These are phyloP conservation scores for Trametes hirsuta DNA, from an alignment of 1,284 basidiomycete genomes.

Conservation along the genomic window DNA sequence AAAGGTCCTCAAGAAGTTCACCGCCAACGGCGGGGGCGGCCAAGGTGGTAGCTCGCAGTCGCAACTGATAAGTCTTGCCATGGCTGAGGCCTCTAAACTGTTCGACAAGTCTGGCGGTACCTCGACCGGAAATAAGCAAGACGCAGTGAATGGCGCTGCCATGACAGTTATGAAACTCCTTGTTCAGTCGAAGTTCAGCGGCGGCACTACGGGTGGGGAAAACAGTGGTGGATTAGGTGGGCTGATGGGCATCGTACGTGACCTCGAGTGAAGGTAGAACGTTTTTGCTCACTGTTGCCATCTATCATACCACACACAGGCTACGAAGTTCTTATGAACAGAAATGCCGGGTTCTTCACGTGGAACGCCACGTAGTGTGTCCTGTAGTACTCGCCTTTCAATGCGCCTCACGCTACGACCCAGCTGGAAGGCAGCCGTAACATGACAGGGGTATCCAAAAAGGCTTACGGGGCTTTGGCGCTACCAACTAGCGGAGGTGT, in stretches of 20 bases:
- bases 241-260: slow-evolving; percentile 60
- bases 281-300: too few species aligned
- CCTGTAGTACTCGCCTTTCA: too few species aligned
- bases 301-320: too few species aligned
- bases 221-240: slow-evolving; percentile 67
- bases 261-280: too few species aligned
- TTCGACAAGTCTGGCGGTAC: slow-evolving; percentile 73
- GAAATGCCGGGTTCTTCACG: too few species aligned
- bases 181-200: slow-evolving; percentile 65
- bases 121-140: slow-evolving; percentile 74
- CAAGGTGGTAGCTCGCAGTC: slow-evolving; percentile 54
- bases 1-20: slow-evolving; percentile 71
- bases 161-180: slow-evolving; percentile 84
- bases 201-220: slow-evolving; percentile 51
- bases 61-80: slow-evolving; percentile 79
- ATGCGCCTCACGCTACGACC: too few species aligned
- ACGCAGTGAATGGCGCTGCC: slow-evolving; percentile 80
- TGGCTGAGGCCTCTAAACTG: slow-evolving; percentile 77
- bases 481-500: too few species aligned
- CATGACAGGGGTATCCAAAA: too few species aligned
- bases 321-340: too few species aligned
- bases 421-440: too few species aligned
- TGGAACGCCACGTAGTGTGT: too few species aligned
- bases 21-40: slow-evolving; percentile 45
- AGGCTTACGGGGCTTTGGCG: too few species aligned